Evolutionary conservation across 441 rosid genomes (phyloP).

Genomic region (Gossypium armourianum): DNA sequence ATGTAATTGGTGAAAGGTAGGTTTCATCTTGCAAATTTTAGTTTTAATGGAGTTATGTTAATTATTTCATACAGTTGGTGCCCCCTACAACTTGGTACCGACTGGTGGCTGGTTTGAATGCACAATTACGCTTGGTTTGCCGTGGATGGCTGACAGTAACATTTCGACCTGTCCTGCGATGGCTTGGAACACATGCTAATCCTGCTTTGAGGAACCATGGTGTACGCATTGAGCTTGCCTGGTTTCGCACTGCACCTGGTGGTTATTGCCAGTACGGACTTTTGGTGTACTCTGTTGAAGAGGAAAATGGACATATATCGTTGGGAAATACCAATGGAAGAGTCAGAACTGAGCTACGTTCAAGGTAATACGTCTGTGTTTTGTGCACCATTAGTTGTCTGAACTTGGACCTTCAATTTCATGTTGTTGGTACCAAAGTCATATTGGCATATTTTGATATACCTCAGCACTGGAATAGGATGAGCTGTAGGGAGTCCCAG

Average conservation of each 20-base stretch:
- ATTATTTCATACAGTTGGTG: conserved; percentile 44
- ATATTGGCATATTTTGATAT: background rate
- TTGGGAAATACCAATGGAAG: conserved; percentile 30
- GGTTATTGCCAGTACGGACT: conserved; percentile 86
- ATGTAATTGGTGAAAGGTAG: background rate
- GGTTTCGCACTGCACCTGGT: conserved; percentile 73
- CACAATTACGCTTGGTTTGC: conserved; percentile 80
- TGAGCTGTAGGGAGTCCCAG: background rate
- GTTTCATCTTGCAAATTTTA: conserved; percentile 16
- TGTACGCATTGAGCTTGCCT: conserved; percentile 64
- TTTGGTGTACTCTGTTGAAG: conserved; percentile 51
- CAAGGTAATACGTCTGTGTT: conserved; percentile 32
- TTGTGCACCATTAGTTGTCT: background rate
- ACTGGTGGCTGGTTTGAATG: conserved; percentile 93
- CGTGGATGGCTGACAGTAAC: conserved; percentile 67
- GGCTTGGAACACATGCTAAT: conserved; percentile 94
- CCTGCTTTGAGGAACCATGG: conserved; percentile 66
- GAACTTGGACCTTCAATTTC: background rate
- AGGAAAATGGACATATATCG: conserved; percentile 34
- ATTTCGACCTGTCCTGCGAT: conserved; percentile 54
- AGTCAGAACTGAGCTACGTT: conserved; percentile 28
- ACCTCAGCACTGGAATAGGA: background rate
- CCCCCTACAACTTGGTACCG: conserved; percentile 92
- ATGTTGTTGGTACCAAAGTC: background rate
- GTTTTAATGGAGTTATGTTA: conserved; percentile 13